Base-by-base conservation (phyloP, 2,329 filamentous ascomycete species). In the Parastagonospora nodorum region DNA sequence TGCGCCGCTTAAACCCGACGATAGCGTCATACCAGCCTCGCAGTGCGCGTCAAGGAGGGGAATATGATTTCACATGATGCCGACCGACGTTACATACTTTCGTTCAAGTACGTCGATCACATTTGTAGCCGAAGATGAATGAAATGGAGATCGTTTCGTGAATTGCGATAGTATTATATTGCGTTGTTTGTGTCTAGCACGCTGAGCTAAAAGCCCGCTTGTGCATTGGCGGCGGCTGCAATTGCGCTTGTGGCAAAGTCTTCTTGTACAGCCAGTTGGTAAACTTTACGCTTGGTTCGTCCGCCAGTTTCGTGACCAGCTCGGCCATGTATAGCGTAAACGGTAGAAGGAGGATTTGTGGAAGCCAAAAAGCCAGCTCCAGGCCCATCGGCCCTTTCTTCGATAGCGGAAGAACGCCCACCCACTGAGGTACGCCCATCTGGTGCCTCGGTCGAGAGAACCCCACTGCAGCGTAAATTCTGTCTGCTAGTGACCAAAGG, bases 401-500 rank as follows among this genome's bases (percentile, higher is more conserved):
- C 28, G 84, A 77, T 42, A 88, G 57, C 2, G 80, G 79, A 24
- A 88, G 75, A 19, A 74, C 74, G 63, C 86, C 77, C 16, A 82
- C 75, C 84, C 86, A 88, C 4, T 75, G 68, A 0, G 80, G 78
- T 28, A 87, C 78, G 31, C 78, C 73, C n/a, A 78, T 64, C 27
- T 76, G 64, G 54, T 86, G 79, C 11, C 75, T 71, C 1, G 77
- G 72, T 39, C 79, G 78, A 3, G 72, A 63, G 75, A 82, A 86
- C 8, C 87, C 87, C 0, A 79, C 78, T 7, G 83, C 83, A 5
- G 81, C 78, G 68, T 89, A 89, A 1, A 90, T 19, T 33, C 86
- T 76, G 64, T 89, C 79, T 11, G 73, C 76, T 8, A 83, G 64
- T 10, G 64, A 46, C 64, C 66, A 69, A 33, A 72, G 63, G 10